Evolutionary conservation across 116 monocot species (phyloP), one percentile per base, ranked within the genome.

Genomic region (Trichopus zeylanicus): DNA sequence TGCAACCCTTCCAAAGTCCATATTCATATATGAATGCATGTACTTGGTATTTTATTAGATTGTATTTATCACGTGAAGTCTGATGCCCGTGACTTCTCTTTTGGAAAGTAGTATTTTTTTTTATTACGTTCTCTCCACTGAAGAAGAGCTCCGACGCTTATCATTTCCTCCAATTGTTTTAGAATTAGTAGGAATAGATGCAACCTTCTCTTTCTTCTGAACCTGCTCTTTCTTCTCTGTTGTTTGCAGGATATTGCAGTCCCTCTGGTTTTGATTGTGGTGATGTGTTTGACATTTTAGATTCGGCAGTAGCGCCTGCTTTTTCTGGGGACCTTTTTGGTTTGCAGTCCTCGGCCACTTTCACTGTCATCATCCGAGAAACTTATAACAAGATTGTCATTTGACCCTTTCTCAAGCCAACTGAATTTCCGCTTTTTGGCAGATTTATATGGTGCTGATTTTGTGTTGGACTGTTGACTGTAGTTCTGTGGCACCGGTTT

Each of bases 291-390:
- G 37, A 53, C 25, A 23, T 21, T 10, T 26, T 57, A 30, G 22
- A 31, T 29, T n/a, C 48, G 56, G 25, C 22, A 48, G 39, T 7
- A 25, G 48, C 23, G 8, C 0, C 59, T 60, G 51, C 26, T 6
- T 18, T 15, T 18, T 49, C 48, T 20, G 18, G 20, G 18, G 35
- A 32, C 46, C 9, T 8, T 46, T 52, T 46, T 47, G 39, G 48
- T 21, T 33, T 33, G 47, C 38, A 21, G n/a, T 71, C 56, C 47
- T 77, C 71, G 29, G 27, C 66, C 61, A 67, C 56, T 67, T 38
- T 56, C 71, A 52, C 55, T 51, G 4, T 77, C 67, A 56, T 67
- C 67, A 58, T 71, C 77, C 26, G 77, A 77, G 62, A 77, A 77
- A 22, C 62, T 77, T 56, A 77, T 77, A 35, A 77, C 71, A 61